Percentiles rank a stretch among this genome's conserved stretches.
Evolutionary conservation across 2,329 filamentous ascomycete species (phyloP).

Genomic region (Xylaria polymorpha): DNA sequence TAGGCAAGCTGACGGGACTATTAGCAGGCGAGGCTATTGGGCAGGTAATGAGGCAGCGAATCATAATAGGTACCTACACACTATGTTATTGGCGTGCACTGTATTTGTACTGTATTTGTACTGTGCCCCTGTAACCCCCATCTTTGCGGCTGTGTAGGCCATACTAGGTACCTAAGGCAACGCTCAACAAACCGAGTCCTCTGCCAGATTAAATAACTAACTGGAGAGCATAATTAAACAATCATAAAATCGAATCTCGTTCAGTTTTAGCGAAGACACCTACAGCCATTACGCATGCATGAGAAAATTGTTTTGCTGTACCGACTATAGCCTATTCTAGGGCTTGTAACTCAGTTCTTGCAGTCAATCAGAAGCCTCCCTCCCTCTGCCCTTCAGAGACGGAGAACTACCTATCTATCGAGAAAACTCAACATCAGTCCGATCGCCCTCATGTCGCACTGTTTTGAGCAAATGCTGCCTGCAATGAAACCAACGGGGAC

Average conservation of each 20-base stretch:
- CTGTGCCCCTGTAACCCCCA: background rate
- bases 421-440: background rate
- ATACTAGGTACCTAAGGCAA: too few species aligned
- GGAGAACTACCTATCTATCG: background rate
- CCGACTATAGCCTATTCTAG: constrained; percentile 3
- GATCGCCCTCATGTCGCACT: background rate
- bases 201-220: too few species aligned
- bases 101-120: constrained; percentile 6
- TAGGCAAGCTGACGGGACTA: background rate
- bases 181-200: too few species aligned
- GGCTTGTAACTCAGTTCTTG: background rate
- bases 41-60: constrained; percentile 2
- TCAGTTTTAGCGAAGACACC: background rate
- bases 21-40: constrained; percentile 26
- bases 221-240: background rate
- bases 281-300: background rate
- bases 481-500: background rate
- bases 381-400: background rate
- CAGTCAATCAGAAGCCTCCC: background rate
- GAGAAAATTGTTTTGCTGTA: background rate
- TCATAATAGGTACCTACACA: background rate
- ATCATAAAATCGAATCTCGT: background rate
- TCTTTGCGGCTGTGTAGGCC: background rate
- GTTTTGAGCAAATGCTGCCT: background rate
- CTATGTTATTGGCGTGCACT: constrained; percentile 2